Evolutionary conservation across 2,329 filamentous ascomycete species (phyloP).

Genomic region (Tolypocladium sp.): DNA sequence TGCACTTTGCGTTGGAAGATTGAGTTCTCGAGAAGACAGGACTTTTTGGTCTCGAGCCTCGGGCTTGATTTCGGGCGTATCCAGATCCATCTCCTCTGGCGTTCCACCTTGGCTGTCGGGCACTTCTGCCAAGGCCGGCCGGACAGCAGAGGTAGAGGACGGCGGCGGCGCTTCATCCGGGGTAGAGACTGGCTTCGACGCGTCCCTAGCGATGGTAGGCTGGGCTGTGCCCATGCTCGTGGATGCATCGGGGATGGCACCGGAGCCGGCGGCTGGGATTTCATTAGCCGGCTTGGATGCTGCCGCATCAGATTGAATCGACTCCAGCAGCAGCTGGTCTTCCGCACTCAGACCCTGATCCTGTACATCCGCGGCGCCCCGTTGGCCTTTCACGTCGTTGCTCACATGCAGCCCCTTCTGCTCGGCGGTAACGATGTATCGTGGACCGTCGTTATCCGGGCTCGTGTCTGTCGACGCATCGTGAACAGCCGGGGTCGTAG

Average conservation of each 20-base stretch:
- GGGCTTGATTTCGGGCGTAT: constrained; percentile 14
- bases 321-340: constrained; percentile 35
- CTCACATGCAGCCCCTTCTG: constrained; percentile 31
- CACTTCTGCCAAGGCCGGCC: constrained; percentile 12
- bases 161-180: background rate
- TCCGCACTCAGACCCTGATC: constrained; percentile 22
- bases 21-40: background rate
- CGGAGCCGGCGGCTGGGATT: constrained; percentile 1
- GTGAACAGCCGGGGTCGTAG: constrained; percentile 60
- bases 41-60: constrained; percentile 7
- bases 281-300: constrained; percentile 7
- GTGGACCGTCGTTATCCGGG: constrained; percentile 57
- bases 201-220: background rate
- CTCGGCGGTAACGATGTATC: constrained; percentile 40
- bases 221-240: background rate
- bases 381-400: background rate
- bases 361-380: background rate
- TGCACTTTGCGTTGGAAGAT: constrained; percentile 2
- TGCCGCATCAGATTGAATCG: constrained; percentile 20
- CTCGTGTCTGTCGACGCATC: constrained; percentile 66
- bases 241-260: background rate
- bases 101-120: constrained; percentile 24
- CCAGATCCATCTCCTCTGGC: constrained; percentile 25
- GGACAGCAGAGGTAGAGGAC: background rate
- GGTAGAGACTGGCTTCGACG: background rate